Conservation (phyloP, 2,329 filamentous ascomycete genomes). For the Trichothecium sympodiale region DNA sequence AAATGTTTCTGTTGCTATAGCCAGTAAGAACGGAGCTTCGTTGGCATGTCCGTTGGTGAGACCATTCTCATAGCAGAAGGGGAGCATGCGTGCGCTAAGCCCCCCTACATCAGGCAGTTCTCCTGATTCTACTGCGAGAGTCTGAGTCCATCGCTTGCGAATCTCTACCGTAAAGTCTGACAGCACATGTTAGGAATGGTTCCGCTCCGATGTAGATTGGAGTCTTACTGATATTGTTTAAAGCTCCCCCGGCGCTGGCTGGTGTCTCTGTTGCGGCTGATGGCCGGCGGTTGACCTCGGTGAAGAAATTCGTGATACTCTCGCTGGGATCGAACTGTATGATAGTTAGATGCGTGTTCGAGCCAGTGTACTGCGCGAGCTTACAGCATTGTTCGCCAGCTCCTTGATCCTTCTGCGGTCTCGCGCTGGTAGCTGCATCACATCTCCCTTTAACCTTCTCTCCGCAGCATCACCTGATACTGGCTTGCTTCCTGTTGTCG, state of each 20-base stretch:
- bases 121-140: constrained; percentile 55
- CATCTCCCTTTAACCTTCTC: constrained; percentile 53
- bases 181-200: constrained; percentile 9
- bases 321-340: constrained; percentile 43
- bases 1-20: constrained; percentile 54
- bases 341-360: background rate
- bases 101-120: constrained; percentile 57
- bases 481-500: constrained; percentile 46
- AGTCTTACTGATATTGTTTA: constrained; percentile 68
- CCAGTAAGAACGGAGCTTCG: constrained; percentile 54
- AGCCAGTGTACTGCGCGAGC: constrained; percentile 12
- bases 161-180: constrained; percentile 57
- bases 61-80: constrained; percentile 57
- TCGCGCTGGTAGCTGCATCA: constrained; percentile 58
- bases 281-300: constrained; percentile 35
- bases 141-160: constrained; percentile 52
- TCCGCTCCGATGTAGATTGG: background rate
- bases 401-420: constrained; percentile 59
- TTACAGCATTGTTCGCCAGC: constrained; percentile 47
- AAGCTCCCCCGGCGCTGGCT: constrained; percentile 54
- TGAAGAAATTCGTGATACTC: constrained; percentile 38
- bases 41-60: constrained; percentile 45
- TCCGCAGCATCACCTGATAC: constrained; percentile 55
- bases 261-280: constrained; percentile 47
- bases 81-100: constrained; percentile 55